A percentile compares a stretch with the other conserved stretches of the same genome.
phyloP scores from a whole-genome alignment of 352 stramenopile genomes.

The Pythium scleroteichum region DNA sequence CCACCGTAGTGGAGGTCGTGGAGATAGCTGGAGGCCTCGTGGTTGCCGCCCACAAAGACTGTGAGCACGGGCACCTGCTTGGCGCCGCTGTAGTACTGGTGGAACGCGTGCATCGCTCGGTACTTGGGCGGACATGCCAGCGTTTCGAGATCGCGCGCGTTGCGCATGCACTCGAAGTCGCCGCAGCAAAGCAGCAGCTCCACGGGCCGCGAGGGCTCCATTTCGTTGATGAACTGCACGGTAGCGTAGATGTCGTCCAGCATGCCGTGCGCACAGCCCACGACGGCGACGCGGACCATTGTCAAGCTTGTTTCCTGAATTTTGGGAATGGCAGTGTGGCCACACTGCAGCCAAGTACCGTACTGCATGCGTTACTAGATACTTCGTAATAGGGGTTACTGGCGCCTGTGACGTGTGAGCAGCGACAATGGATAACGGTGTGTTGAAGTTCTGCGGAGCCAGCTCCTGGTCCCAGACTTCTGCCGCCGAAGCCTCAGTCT shows the following conservation, averaged over 20 bases:
- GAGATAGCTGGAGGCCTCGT: constrained; percentile 97
- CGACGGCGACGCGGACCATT: constrained; percentile 89
- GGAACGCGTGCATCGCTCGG: constrained; percentile 90
- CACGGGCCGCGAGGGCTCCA: constrained; percentile 75
- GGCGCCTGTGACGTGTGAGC: no score
- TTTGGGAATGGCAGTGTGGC: not conserved
- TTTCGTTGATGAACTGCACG: constrained; percentile 90
- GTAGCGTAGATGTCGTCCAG: constrained; percentile 98
- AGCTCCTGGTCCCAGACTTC: no score
- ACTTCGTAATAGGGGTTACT: no score
- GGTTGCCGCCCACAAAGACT: constrained; percentile 98
- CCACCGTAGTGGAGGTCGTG: constrained; percentile 98
- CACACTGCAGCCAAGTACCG: no score
- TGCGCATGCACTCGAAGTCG: constrained; percentile 98
- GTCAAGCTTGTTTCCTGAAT: constrained; percentile 1
- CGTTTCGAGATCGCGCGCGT: constrained; percentile 92
- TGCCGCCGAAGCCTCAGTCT: no score
- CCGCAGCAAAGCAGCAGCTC: constrained; percentile 98
- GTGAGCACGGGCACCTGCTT: constrained; percentile 94
- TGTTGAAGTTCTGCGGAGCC: no score
- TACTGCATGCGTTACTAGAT: no score
- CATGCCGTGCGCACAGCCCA: constrained; percentile 98
- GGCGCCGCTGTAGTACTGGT: constrained; percentile 95
- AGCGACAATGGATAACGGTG: no score
- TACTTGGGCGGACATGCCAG: constrained; percentile 97